phyloP scores from a whole-genome alignment of 768 basidiomycete genomes.

The Termitomyces sp. region DNA sequence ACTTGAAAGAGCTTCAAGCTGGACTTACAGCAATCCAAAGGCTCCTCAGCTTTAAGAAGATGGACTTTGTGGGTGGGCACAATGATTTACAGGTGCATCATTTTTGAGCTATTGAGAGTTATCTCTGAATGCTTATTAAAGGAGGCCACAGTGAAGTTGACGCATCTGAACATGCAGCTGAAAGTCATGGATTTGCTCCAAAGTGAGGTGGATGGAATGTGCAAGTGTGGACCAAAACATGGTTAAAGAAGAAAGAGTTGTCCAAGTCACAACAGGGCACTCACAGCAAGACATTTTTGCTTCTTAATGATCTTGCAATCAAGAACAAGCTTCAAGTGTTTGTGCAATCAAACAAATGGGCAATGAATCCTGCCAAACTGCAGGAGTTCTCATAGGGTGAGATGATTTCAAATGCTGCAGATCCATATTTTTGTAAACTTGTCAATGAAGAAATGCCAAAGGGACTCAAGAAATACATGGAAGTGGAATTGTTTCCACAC shows the following conservation, averaged over 20 bases:
- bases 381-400: conserved; percentile 19
- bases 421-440: conserved; percentile 24
- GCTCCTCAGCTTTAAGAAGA: too few relatives aligned
- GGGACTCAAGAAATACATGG: conserved; percentile 29
- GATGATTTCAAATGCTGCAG: conserved; percentile 21
- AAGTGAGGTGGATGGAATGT: neutral
- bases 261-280: conserved; percentile 20
- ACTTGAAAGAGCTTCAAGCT: too few relatives aligned
- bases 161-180: neutral
- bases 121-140: too few relatives aligned
- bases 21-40: too few relatives aligned
- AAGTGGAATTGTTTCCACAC: conserved; percentile 27
- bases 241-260: conserved; percentile 19
- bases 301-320: conserved; percentile 24
- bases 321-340: conserved; percentile 24
- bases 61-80: too few relatives aligned
- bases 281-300: conserved; percentile 25
- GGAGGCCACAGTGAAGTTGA: neutral
- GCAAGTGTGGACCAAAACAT: conserved; percentile 12
- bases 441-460: conserved; percentile 29
- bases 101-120: too few relatives aligned
- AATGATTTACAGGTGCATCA: too few relatives aligned
- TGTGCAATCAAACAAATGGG: conserved; percentile 31
- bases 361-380: conserved; percentile 29
- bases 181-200: conserved; percentile 4